Evolutionary conservation across 2,329 filamentous ascomycete species (phyloP).

Genomic region (Pyrenophora tritici-repentis): DNA sequence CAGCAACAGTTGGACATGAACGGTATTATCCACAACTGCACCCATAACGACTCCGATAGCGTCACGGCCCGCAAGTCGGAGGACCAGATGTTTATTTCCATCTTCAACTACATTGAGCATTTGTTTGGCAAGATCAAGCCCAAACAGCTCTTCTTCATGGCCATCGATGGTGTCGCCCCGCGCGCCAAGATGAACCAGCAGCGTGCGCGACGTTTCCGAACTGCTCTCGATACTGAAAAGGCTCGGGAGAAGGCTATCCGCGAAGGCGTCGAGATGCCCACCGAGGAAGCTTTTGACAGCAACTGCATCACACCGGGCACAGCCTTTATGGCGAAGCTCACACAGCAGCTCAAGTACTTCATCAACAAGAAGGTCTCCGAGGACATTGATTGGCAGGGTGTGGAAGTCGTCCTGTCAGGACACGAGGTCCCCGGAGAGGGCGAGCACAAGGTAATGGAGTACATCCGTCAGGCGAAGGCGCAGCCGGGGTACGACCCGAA

Average conservation of each 20-base stretch:
- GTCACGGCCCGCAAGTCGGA: slow-evolving; percentile 91
- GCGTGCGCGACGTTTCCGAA: slow-evolving; percentile 90
- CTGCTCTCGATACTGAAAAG: slow-evolving; percentile 85
- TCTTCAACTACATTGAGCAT: slow-evolving; percentile 99
- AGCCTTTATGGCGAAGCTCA: slow-evolving; percentile 96
- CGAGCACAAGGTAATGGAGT: slow-evolving; percentile 99
- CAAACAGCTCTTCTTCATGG: slow-evolving; percentile 99
- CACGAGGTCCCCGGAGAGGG: slow-evolving; percentile 98
- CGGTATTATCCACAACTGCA: slow-evolving; percentile 98
- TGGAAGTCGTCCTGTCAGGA: slow-evolving; percentile 93
- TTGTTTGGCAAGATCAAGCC: slow-evolving; percentile 98
- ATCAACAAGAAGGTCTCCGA: slow-evolving; percentile 98
- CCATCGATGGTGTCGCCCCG: slow-evolving; percentile 95
- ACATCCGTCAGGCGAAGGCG: slow-evolving; percentile 95
- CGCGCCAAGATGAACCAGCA: slow-evolving; percentile 99
- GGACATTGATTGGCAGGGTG: slow-evolving; percentile 95
- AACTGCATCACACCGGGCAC: slow-evolving; percentile 99
- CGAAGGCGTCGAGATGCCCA: slow-evolving; percentile 90
- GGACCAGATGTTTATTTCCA: slow-evolving; percentile 99
- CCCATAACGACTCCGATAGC: slow-evolving; percentile 93
- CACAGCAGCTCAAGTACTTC: slow-evolving; percentile 94
- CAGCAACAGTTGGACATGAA: slow-evolving; percentile 82
- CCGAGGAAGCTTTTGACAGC: slow-evolving; percentile 95
- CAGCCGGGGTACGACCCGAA: slow-evolving; percentile 93
- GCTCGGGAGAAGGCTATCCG: slow-evolving; percentile 89